These are phyloP conservation scores for Phytophthora idaei DNA, from an alignment of 352 stramenopile genomes.

Conservation along the genomic window DNA sequence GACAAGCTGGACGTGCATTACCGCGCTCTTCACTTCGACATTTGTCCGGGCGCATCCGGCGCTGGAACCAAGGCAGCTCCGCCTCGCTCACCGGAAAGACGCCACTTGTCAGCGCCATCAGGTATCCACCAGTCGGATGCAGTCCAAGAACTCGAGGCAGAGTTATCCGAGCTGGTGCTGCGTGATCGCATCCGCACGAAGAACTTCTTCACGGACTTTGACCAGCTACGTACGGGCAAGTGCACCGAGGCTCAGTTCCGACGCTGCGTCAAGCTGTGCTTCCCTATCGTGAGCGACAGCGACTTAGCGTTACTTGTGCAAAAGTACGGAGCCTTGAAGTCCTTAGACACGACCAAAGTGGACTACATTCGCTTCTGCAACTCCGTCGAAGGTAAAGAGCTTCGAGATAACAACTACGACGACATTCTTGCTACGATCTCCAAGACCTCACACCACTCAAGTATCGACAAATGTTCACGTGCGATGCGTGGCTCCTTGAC, in stretches of 20 bases:
- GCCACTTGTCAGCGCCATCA: conserved; percentile 49
- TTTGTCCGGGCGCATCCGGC: conserved; percentile 49
- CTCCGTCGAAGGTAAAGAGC: conserved; percentile 53
- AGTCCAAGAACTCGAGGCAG: conserved; percentile 58
- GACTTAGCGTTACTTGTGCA: conserved; percentile 62
- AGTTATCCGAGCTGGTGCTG: conserved; percentile 60
- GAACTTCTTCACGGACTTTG: conserved; percentile 88
- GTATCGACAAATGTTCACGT: conserved; percentile 59
- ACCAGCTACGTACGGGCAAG: conserved; percentile 74
- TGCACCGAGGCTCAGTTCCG: conserved; percentile 82
- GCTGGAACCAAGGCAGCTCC: conserved; percentile 32
- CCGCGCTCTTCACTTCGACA: conserved; percentile 70
- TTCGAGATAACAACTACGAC: conserved; percentile 53
- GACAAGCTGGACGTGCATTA: conserved; percentile 84
- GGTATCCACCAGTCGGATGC: conserved; percentile 24
- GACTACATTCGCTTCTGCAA: conserved; percentile 85
- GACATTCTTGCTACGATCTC: conserved; percentile 57
- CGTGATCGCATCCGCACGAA: conserved; percentile 84
- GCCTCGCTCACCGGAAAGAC: conserved; percentile 60
- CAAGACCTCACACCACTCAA: conserved; percentile 31
- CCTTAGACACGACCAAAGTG: conserved; percentile 59
- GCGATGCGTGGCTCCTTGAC: conserved; percentile 62
- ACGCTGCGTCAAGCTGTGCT: conserved; percentile 81
- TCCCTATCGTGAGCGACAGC: conserved; percentile 59
- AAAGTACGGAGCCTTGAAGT: conserved; percentile 58